phyloP scores from a whole-genome alignment of 768 basidiomycete genomes.

The Hemileccinum rubropunctum region DNA sequence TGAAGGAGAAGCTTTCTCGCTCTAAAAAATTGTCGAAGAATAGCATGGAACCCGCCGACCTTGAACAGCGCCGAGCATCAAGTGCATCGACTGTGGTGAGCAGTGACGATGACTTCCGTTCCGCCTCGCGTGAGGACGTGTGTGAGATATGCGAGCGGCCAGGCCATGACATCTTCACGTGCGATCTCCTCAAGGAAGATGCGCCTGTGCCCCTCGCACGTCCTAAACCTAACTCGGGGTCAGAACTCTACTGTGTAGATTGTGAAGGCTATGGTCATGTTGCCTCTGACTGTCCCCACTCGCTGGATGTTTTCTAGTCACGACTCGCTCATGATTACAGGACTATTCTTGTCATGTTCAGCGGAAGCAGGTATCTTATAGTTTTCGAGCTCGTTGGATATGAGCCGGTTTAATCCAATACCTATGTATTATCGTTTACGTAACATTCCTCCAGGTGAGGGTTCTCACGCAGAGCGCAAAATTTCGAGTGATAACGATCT shows the following conservation, averaged over 20 bases:
- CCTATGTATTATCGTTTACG: conserved; percentile 8
- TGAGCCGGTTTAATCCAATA: conserved; percentile 4
- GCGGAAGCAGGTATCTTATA: conserved; percentile 21
- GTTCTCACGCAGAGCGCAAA: conserved; percentile 20
- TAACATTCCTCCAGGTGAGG: conserved; percentile 2
- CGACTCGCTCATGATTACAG: conserved; percentile 5
- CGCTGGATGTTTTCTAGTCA: conserved; percentile 79
- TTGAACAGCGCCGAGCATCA: conserved; percentile 21
- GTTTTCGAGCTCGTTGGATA: conserved; percentile 14
- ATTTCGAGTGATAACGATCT: conserved; percentile 29
- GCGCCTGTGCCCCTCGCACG: conserved; percentile 26
- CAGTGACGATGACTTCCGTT: conserved; percentile 21
- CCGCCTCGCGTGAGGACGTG: conserved; percentile 38
- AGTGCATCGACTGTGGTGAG: conserved; percentile 24
- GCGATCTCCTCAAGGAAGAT: conserved; percentile 68
- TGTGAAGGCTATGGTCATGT: conserved; percentile 80
- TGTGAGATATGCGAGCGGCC: conserved; percentile 88
- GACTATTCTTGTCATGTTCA: conserved; percentile 3
- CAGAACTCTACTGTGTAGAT: conserved; percentile 70
- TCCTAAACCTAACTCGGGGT: conserved; percentile 15
- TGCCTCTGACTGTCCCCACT: conserved; percentile 79
- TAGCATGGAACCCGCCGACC: conserved; percentile 36
- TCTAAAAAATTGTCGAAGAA: conserved; percentile 56
- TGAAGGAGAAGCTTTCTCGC: conserved; percentile 67
- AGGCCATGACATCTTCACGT: conserved; percentile 85